A percentile compares a stretch with the other conserved stretches of the same genome.
Evolutionary conservation across 2,329 filamentous ascomycete genomes (phyloP).

Genomic region (Colletotrichum spinosum): DNA sequence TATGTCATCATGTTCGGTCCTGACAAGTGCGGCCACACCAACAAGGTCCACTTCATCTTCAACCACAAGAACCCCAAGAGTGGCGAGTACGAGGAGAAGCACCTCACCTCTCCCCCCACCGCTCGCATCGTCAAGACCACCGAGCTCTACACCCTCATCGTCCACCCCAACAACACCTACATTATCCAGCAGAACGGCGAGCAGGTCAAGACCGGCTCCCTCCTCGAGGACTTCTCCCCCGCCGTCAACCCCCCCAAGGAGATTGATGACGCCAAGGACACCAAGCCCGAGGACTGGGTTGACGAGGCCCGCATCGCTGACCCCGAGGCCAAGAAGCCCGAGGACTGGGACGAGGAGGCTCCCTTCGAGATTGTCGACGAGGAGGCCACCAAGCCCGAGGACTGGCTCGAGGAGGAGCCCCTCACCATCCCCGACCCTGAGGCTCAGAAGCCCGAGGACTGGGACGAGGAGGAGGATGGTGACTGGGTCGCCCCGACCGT

Average conservation of each 20-base stretch:
- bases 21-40: slow-evolving; percentile 98
- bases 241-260: slow-evolving; percentile 94
- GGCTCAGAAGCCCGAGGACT: slow-evolving; percentile 97
- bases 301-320: slow-evolving; percentile 92
- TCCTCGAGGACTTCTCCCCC: slow-evolving; percentile 93
- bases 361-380: slow-evolving; percentile 96
- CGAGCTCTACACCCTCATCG: slow-evolving; percentile 95
- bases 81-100: slow-evolving; percentile 99
- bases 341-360: slow-evolving; percentile 99
- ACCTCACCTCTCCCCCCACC: slow-evolving; percentile 84
- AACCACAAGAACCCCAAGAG: slow-evolving; percentile 99
- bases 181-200: slow-evolving; percentile 93
- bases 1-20: slow-evolving; percentile 99
- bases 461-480: slow-evolving; percentile 99
- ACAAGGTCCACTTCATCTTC: slow-evolving; percentile 99
- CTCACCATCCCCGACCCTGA: slow-evolving; percentile 88
- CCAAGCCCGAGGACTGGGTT: slow-evolving; percentile 96
- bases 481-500: slow-evolving; percentile 94
- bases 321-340: slow-evolving; percentile 93
- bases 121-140: slow-evolving; percentile 92
- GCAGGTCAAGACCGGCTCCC: slow-evolving; percentile 86
- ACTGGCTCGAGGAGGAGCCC: slow-evolving; percentile 95
- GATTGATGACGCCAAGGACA: slow-evolving; percentile 94
- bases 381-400: slow-evolving; percentile 89
- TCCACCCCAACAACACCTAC: slow-evolving; percentile 96